phyloP scores from a whole-genome alignment of 1,139 yeast species.

The Pichia sp. region DNA sequence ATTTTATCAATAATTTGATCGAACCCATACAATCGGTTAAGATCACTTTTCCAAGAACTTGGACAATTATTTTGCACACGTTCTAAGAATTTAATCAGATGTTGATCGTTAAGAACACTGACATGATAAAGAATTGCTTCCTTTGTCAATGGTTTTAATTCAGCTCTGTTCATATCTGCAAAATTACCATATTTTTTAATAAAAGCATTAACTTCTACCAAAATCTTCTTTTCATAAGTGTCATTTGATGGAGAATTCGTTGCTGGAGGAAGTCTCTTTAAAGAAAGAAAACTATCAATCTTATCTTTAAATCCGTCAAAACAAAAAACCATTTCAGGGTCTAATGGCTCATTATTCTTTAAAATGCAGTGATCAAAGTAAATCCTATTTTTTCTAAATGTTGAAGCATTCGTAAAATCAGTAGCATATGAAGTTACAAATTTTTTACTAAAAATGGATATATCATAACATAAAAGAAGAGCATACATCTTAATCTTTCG shows the following conservation, averaged over 20 bases:
- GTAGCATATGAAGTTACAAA: constrained; percentile 14
- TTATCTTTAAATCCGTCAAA: constrained; percentile 10
- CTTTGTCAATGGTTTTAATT: constrained; percentile 5
- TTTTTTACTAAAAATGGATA: background rate
- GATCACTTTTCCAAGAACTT: constrained; percentile 6
- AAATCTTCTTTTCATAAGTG: constrained; percentile 11
- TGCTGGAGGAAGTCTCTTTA: constrained; percentile 12
- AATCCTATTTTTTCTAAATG: background rate
- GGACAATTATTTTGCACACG: constrained; percentile 10
- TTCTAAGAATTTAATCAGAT: constrained; percentile 11
- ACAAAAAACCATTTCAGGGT: constrained; percentile 6
- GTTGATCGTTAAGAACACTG: constrained; percentile 9
- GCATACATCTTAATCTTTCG: constrained; percentile 6
- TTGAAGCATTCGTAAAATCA: constrained; percentile 18
- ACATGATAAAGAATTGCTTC: constrained; percentile 5
- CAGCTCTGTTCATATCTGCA: constrained; percentile 18
- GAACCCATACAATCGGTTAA: constrained; percentile 12
- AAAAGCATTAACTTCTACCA: constrained; percentile 17
- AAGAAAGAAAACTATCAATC: background rate
- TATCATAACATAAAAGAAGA: constrained; percentile 4
- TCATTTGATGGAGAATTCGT: constrained; percentile 9
- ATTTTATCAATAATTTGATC: constrained; percentile 5
- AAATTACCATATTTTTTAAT: constrained; percentile 15
- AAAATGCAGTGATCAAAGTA: constrained; percentile 10
- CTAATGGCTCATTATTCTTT: constrained; percentile 3